A percentile compares a stretch with the other conserved stretches of the same genome.
Evolutionary conservation across 805 yeast species (phyloP).

Genomic region (Yamadazyma kitorensis): DNA sequence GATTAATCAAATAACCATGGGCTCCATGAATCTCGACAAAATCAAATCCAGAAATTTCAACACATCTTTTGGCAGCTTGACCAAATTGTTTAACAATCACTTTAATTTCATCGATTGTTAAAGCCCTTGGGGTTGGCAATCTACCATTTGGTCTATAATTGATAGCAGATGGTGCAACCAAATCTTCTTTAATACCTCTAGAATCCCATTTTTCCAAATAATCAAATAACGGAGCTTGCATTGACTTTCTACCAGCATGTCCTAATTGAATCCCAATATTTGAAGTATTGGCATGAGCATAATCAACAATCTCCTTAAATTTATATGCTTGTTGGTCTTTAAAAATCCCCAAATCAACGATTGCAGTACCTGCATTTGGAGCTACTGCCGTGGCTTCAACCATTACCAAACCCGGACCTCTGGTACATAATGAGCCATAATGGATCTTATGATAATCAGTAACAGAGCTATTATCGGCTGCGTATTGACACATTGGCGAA

Average conservation of each 20-base stretch:
- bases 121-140: constrained; percentile 35
- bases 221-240: constrained; percentile 28
- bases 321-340: constrained; percentile 46
- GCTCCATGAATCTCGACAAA: constrained; percentile 67
- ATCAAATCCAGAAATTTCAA: constrained; percentile 48
- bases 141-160: constrained; percentile 27
- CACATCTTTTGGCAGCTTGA: constrained; percentile 47
- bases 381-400: constrained; percentile 45
- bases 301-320: constrained; percentile 40
- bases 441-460: constrained; percentile 50
- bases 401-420: constrained; percentile 50
- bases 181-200: constrained; percentile 22
- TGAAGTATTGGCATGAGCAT: constrained; percentile 43
- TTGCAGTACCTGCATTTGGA: constrained; percentile 40
- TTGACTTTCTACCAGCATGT: constrained; percentile 53
- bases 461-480: constrained; percentile 39
- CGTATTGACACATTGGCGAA: constrained; percentile 56
- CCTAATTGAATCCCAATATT: constrained; percentile 52
- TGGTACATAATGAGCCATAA: constrained; percentile 43
- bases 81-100: constrained; percentile 41
- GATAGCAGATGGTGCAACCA: constrained; percentile 37
- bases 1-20: constrained; percentile 54
- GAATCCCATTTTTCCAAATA: constrained; percentile 35
- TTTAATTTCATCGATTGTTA: constrained; percentile 42
- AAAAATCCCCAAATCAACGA: constrained; percentile 51